Evolutionary conservation across 2,329 filamentous ascomycete genomes (phyloP).

Genomic region (Phialophora expanda): DNA sequence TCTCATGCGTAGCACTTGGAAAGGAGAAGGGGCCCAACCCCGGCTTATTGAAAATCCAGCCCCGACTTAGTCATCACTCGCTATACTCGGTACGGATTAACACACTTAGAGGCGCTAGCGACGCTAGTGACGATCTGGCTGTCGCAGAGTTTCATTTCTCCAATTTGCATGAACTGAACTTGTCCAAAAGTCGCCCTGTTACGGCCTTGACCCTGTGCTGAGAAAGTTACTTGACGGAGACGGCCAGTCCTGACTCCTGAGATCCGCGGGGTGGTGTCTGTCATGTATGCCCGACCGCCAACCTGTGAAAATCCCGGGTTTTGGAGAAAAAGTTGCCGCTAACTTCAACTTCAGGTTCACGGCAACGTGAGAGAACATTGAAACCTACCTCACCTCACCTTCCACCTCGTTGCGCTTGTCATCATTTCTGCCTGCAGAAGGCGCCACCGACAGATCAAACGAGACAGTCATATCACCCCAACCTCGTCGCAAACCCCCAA

Average conservation of each 20-base stretch:
- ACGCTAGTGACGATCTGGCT: conserved; percentile 15
- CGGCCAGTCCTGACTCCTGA: not conserved
- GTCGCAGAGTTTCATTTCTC: conserved; percentile 18
- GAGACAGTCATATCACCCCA: not conserved
- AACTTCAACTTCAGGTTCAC: conserved; percentile 12
- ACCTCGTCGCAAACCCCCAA: conserved; percentile 11
- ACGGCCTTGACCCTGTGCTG: not conserved
- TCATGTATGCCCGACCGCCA: conserved; percentile 1
- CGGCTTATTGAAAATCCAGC: not conserved
- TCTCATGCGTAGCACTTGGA: not conserved
- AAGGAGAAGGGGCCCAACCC: not conserved
- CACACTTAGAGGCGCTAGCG: not conserved
- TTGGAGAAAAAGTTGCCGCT: conserved; percentile 14
- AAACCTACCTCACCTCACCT: conserved; percentile 8
- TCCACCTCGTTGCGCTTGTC: not conserved
- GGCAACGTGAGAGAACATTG: conserved; percentile 2
- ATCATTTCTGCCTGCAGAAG: not conserved
- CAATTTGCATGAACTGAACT: conserved; percentile 8
- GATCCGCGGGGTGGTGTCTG: conserved; percentile 5
- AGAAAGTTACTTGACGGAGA: not conserved
- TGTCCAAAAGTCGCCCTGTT: conserved; percentile 12
- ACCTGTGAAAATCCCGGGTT: not conserved
- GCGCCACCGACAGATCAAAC: not conserved
- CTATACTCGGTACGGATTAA: not conserved
- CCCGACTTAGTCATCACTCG: conserved; percentile 4